Evolutionary conservation across 2,329 filamentous ascomycete genomes (phyloP).

Genomic region (Ramularia endophylla): DNA sequence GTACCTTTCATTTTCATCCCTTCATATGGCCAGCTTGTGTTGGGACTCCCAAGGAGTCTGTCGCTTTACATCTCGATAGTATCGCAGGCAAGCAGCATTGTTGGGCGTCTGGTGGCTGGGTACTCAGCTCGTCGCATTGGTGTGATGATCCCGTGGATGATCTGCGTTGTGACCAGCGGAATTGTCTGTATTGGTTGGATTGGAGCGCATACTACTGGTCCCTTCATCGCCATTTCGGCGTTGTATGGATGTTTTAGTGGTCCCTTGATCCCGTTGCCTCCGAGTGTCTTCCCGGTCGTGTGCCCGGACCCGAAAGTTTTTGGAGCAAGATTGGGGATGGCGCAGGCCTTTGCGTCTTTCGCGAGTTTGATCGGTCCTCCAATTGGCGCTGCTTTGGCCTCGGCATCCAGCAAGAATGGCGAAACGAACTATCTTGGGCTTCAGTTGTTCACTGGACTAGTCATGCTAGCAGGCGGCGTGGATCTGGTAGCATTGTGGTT

Average conservation of each 20-base stretch:
- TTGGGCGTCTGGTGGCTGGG: conserved; percentile 47
- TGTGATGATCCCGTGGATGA: conserved; percentile 51
- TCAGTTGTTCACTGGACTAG: conserved; percentile 27
- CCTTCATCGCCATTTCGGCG: conserved; percentile 39
- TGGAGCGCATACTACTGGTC: conserved; percentile 37
- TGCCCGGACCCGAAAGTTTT: conserved; percentile 43
- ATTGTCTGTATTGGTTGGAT: conserved; percentile 53
- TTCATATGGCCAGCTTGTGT: conserved; percentile 30
- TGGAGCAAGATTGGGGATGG: conserved; percentile 44
- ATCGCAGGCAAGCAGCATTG: conserved; percentile 51
- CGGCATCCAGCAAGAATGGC: conserved; percentile 12
- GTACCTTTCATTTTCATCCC: conserved; percentile 41
- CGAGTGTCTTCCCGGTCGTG: conserved; percentile 37
- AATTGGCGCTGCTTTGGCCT: conserved; percentile 39
- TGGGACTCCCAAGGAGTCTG: conserved; percentile 41
- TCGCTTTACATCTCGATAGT: conserved; percentile 53
- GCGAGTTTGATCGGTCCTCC: conserved; percentile 42
- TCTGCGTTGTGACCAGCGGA: conserved; percentile 41
- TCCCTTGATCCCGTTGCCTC: conserved; percentile 42
- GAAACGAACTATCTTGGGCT: conserved; percentile 23
- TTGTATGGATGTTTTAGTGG: conserved; percentile 42
- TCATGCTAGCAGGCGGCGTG: conserved; percentile 24
- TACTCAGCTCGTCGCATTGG: conserved; percentile 45
- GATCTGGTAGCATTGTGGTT: conserved; percentile 23
- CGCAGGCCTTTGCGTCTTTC: conserved; percentile 39